Evolutionary conservation across 108 stramenopile species (phyloP).

Genomic region (Nitzschia palea): DNA sequence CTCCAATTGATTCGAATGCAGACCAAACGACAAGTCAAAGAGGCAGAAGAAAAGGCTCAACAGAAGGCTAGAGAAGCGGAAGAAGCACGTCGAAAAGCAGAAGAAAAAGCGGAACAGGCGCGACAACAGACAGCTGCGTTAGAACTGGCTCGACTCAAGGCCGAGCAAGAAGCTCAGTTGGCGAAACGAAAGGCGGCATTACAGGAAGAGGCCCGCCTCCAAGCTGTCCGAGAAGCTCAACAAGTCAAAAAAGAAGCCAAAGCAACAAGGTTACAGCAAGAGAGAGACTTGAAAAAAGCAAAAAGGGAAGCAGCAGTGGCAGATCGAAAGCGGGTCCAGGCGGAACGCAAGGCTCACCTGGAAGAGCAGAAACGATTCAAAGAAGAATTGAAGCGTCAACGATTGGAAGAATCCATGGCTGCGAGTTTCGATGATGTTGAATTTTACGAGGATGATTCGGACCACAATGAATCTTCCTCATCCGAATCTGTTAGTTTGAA

Average conservation of each 20-base stretch:
- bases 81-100: neutral
- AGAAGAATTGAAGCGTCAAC: neutral
- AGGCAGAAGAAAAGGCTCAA: neutral
- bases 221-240: neutral
- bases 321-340: neutral
- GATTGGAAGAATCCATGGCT: neutral
- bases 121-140: neutral
- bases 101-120: neutral
- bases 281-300: neutral
- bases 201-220: neutral
- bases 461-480: neutral
- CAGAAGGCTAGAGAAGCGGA: neutral
- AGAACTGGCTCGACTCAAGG: neutral
- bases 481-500: neutral
- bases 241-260: neutral
- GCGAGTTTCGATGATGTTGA: neutral
- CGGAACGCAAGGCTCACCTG: neutral
- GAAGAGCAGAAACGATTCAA: neutral
- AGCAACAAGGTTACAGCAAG: neutral
- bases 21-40: neutral
- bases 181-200: neutral
- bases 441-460: neutral
- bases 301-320: neutral
- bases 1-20: neutral
- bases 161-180: neutral